A percentile compares a stretch with the other conserved stretches of the same genome.
These are phyloP conservation scores for Paramyrothecium roridum DNA, from an alignment of 2,329 filamentous ascomycete species.

Conservation along the genomic window DNA sequence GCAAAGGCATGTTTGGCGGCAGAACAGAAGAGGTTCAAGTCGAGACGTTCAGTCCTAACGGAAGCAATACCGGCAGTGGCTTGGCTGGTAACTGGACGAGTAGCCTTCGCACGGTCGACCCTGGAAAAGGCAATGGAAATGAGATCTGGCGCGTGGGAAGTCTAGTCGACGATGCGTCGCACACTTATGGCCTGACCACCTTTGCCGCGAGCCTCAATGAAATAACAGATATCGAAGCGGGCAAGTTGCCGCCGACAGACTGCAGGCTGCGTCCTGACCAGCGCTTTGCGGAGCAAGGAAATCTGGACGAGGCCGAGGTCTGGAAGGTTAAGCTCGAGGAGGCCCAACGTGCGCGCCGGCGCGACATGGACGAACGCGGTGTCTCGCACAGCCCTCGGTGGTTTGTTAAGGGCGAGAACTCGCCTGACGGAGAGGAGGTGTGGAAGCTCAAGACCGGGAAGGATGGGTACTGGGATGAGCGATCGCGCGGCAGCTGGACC, in stretches of 20 bases:
- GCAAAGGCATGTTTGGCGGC: constrained; percentile 95
- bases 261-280: constrained; percentile 84
- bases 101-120: constrained; percentile 63
- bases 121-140: constrained; percentile 57
- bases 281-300: constrained; percentile 75
- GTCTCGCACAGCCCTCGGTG: constrained; percentile 74
- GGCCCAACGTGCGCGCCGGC: constrained; percentile 71
- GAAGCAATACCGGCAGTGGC: constrained; percentile 62
- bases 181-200: constrained; percentile 81
- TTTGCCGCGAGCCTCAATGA: constrained; percentile 90
- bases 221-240: constrained; percentile 74
- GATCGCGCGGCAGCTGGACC: constrained; percentile 64
- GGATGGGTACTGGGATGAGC: constrained; percentile 92
- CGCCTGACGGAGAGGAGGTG: constrained; percentile 59
- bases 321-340: constrained; percentile 85
- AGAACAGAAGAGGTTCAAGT: constrained; percentile 85
- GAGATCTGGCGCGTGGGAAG: constrained; percentile 77
- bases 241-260: constrained; percentile 76
- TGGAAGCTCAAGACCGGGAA: constrained; percentile 77
- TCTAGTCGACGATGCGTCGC: constrained; percentile 74
- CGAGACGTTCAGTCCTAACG: constrained; percentile 66
- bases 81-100: constrained; percentile 83
- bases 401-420: constrained; percentile 72
- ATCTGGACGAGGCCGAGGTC: constrained; percentile 78
- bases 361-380: constrained; percentile 71